A percentile compares a stretch with the other conserved stretches of the same genome.
phyloP scores from a whole-genome alignment of 2,329 filamentous ascomycete species.

The Trichoderma brevicompactum region DNA sequence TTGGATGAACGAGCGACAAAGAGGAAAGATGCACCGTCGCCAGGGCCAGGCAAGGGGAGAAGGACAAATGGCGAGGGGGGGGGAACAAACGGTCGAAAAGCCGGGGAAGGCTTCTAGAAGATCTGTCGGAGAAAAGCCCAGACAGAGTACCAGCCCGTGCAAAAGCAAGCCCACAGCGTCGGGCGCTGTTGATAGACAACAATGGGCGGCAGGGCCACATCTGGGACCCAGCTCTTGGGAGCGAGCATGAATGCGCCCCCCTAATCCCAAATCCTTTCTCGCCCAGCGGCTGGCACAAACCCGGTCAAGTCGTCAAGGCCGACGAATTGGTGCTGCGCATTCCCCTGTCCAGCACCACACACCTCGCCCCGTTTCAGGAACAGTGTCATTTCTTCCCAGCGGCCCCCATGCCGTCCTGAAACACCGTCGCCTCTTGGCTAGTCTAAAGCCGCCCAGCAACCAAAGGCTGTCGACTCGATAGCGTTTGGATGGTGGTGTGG shows the following conservation, averaged over 20 bases:
- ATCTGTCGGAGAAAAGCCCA: constrained; percentile 32
- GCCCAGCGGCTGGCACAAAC: constrained; percentile 22
- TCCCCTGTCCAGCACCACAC: constrained; percentile 28
- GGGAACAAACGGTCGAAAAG: constrained; percentile 26
- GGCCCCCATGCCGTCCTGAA: constrained; percentile 38
- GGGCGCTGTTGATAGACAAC: constrained; percentile 23
- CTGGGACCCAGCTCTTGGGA: constrained; percentile 17
- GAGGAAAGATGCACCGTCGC: constrained; percentile 25
- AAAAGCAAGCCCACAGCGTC: constrained; percentile 20
- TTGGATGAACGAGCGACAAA: constrained; percentile 23
- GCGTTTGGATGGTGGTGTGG: constrained; percentile 26
- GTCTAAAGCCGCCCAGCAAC: constrained; percentile 10
- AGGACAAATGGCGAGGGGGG: constrained; percentile 29
- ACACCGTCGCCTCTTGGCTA: constrained; percentile 32
- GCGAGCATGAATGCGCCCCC: constrained; percentile 22
- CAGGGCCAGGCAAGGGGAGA: constrained; percentile 30
- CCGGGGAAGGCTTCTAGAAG: constrained; percentile 32
- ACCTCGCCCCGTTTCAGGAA: constrained; percentile 38
- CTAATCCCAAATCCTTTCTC: constrained; percentile 28
- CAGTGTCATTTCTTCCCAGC: constrained; percentile 37
- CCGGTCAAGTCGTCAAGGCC: constrained; percentile 24
- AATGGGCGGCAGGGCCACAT: constrained; percentile 20
- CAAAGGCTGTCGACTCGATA: constrained; percentile 19
- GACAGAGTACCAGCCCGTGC: constrained; percentile 23
- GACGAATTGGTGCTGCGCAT: constrained; percentile 27